Evolutionary conservation across 306 rosid species (phyloP).

Genomic region (Vicia sativa): DNA sequence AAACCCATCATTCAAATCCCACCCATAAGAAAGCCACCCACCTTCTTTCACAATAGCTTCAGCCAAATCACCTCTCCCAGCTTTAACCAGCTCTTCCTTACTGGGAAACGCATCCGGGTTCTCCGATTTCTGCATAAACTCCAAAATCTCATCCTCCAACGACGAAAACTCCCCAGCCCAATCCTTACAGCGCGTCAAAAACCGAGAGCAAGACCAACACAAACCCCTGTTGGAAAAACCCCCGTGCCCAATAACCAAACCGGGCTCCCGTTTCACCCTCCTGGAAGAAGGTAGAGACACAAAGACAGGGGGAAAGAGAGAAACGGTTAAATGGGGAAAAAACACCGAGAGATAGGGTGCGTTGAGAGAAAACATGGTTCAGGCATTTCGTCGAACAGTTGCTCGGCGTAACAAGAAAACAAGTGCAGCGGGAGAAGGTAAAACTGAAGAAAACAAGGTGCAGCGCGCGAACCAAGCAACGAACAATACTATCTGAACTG

Average conservation of each 20-base stretch:
- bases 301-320: conserved; percentile 27
- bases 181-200: conserved; percentile 55
- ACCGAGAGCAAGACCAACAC: conserved; percentile 46
- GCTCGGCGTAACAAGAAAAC: background rate
- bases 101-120: conserved; percentile 73
- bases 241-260: conserved; percentile 20
- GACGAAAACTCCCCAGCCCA: conserved; percentile 54
- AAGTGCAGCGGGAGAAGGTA: background rate
- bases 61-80: conserved; percentile 82
- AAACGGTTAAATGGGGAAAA: conserved; percentile 29
- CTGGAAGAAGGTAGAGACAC: conserved; percentile 14
- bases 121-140: conserved; percentile 75
- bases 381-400: conserved; percentile 87
- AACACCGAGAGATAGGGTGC: conserved; percentile 15
- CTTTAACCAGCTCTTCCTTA: conserved; percentile 65
- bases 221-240: conserved; percentile 35
- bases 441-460: background rate
- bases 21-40: conserved; percentile 90
- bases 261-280: conserved; percentile 15
- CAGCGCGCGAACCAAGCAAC: conserved; percentile 1
- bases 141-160: conserved; percentile 74
- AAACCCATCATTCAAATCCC: conserved; percentile 60
- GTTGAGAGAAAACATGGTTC: conserved; percentile 69
- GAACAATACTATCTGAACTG: background rate
- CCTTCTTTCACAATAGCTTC: conserved; percentile 67